Conservation (phyloP, 1,284 basidiomycete genomes). For the Spongiforma sp. region DNA sequence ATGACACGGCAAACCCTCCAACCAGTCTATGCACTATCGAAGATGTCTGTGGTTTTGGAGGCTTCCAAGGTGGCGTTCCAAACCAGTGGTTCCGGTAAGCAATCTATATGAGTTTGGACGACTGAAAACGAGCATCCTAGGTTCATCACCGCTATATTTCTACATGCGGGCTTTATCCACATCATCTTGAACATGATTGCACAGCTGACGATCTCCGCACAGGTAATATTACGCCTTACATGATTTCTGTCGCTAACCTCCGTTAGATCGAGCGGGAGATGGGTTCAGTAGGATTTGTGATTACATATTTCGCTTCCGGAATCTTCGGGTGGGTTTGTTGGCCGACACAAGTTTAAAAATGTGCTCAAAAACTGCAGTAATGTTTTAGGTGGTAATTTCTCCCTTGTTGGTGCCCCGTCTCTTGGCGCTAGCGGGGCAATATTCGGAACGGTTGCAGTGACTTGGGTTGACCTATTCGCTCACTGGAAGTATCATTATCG, state of each 20-base stretch:
- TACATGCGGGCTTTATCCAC: slow-evolving; percentile 93
- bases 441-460: slow-evolving; percentile 89
- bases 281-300: slow-evolving; percentile 82
- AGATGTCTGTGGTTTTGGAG: slow-evolving; percentile 89
- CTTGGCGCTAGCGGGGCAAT: slow-evolving; percentile 94
- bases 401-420: slow-evolving; percentile 89
- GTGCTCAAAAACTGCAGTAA: slow-evolving; percentile 52
- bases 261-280: slow-evolving; percentile 83
- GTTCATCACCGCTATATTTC: slow-evolving; percentile 86
- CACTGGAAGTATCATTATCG: slow-evolving; percentile 91
- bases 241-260: slow-evolving; percentile 5
- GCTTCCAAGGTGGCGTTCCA: slow-evolving; percentile 71
- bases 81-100: slow-evolving; percentile 87
- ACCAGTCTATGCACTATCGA: slow-evolving; percentile 77
- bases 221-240: slow-evolving; percentile 50
- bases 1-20: slow-evolving; percentile 78
- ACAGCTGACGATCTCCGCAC: slow-evolving; percentile 80
- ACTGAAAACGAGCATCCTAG: slow-evolving; percentile 43
- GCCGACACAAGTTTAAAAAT: background rate
- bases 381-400: slow-evolving; percentile 90
- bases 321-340: slow-evolving; percentile 75
- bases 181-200: slow-evolving; percentile 90
- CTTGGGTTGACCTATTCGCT: slow-evolving; percentile 88
- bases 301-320: slow-evolving; percentile 89
- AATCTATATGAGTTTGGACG: background rate